Evolutionary conservation across 805 yeast genomes (phyloP), one percentile per base, ranked within the genome.

Genomic region (Lipomyces orientalis): DNA sequence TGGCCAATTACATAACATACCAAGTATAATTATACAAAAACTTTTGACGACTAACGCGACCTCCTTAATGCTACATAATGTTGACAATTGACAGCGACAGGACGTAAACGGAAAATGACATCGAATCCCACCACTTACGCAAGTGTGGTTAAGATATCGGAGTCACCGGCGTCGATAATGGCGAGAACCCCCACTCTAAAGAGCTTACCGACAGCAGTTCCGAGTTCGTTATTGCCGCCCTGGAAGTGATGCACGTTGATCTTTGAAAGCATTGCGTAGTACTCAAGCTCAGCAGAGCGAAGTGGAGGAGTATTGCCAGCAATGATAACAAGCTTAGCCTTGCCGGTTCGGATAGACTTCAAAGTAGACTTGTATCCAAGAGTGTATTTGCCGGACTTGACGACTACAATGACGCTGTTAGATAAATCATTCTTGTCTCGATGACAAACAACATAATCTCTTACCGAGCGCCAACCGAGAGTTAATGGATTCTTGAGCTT

Each of bases 221-320:
- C 74, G 57, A 71, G 73, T 65, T 71, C 74, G 67, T 71, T 71
- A 70, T 71, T 71, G 62, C 68, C 69, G 55, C 71, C 70, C 60
- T 61, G 65, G 97, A 93, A 95, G 93, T 93, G 96, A 95, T 94
- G 93, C 74, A 85, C 86, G 81, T 87, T 88, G 83, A 97, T 91
- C 91, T 93, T 94, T 83, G 98, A 90, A 84, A 95, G 90, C 99
- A 95, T 94, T 81, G 98, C 98, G 92, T 95, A 95, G 90, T 95
- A 95, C 89, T 95, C 99, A 84, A 95, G 89, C 90, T 95, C 99
- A 78, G 98, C 92, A 88, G 95, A 94, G 90, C 98, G 94, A 85
- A 95, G 90, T 80, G 94, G 97, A 86, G 99, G 99, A 81, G 98
- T 95, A 95, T 95, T 95, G 83, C 96, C 95, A 80, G 99, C 97